Evolutionary conservation across 805 yeast species (phyloP), one percentile per base, ranked within the genome.

Genomic region (Maudiozyma bulderi): DNA sequence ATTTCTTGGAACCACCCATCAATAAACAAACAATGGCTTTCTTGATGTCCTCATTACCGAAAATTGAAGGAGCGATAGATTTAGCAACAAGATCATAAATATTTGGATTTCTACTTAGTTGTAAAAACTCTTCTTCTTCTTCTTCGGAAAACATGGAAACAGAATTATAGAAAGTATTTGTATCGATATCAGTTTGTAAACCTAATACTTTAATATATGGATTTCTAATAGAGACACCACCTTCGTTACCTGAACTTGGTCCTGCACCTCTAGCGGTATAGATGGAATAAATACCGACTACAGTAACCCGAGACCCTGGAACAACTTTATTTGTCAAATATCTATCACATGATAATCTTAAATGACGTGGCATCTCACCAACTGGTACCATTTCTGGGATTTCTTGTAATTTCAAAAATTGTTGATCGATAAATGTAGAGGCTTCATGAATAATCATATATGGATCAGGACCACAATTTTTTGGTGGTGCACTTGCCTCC

Each of bases 371-470:
- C 88, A 93, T 84, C 70, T 93, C 99, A 56, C 99, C 99, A 31
- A 93, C 95, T 1, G 99, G 99, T 1, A 93, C 97, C 83, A 86
- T 86, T 65, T 93, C 99, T 10, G 98, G 97, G n/a, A 93, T 76
- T 65, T 93, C 99, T 67, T 93, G 99, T 49, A 93, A 74, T 66
- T 93, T 93, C 60, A 93, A 75, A 32, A 84, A 81, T 68, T 93
- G 99, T 65, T 95, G 98, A 68, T 93, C 98, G 47, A 93, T 83
- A 66, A 90, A 93, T n/a, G 78, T 73, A 1, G 96, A 88, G 61
- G 87, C 86, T 64, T 93, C 98, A 68, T 93, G 99, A 32, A 87
- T 89, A 52, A 93, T 86, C 37, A 86, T 78, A 60, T 89, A 93
- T 2, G 99, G 99, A 58, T 91, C 96, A 11, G 82, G 79, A 1